Evolutionary conservation across 768 basidiomycete genomes (phyloP), one percentile per base, ranked within the genome.

Genomic region (Sutorius australiensis): DNA sequence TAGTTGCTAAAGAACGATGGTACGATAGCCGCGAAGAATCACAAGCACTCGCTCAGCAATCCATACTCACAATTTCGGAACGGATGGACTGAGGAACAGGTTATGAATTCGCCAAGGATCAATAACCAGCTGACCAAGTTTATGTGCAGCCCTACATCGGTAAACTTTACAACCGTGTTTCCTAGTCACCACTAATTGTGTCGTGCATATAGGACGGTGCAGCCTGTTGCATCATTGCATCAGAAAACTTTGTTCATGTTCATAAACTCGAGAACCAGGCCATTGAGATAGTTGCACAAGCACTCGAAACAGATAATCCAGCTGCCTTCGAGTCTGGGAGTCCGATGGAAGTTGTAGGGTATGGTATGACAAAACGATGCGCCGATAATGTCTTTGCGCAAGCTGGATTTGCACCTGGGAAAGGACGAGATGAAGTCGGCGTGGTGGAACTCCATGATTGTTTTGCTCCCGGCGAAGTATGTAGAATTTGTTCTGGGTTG

Each of bases 71-170:
- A 94, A 65, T 94, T 94, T 68, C 79, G 83, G 6, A 79, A 85
- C 60, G 86, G 87, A 5, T 90, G 87, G 86, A 83, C 76, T 17
- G 79, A 80, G 17, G 83, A 90, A 58, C 79, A 92, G 60, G 77
- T 92, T 27, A 64, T 89, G 48, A 74, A 75, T 11, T 78, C 88
- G 3, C 77, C 80, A 6, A 84, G 84, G 70, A 82, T 92, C 64
- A 86, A 77, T 39, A 83, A 81, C 42, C 80, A 89, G 59, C 72
- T 89, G 44, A 90, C 90, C 3, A 87, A 87, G 68, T 85, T 81
- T 66, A 92, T 92, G 88, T 92, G 89, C 63, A 91, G 87, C 60
- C 90, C 90, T 0, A 93, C 90, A 31, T 91, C 82, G 33, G 87
- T 81, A 54, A 53, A 76, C 66, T 46, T 31, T 8, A 32, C 3